Percentiles rank a stretch among this genome's conserved stretches.
Conservation (phyloP, 2,329 filamentous ascomycete species). For the Juglanconis juglandina region DNA sequence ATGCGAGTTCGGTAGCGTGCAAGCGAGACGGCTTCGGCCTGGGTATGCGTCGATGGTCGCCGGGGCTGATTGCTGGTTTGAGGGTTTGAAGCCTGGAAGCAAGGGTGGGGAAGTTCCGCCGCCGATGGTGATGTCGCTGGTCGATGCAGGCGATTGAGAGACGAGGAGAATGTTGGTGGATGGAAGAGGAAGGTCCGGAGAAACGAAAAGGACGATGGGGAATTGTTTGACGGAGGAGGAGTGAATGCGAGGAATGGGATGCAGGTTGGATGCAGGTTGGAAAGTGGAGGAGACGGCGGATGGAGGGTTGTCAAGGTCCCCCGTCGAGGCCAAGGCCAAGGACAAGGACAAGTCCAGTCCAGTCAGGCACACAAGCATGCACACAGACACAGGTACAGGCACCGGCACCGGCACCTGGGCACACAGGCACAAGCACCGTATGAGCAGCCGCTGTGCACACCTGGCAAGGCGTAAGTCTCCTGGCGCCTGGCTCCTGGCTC, state of each 20-base stretch:
- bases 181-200: not conserved
- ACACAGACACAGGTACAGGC: not conserved
- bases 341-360: not conserved
- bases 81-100: not conserved
- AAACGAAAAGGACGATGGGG: too few relatives aligned
- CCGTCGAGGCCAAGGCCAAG: not conserved
- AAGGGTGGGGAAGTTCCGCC: not conserved
- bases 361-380: not conserved
- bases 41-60: not conserved
- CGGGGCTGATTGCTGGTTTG: conserved; percentile 8
- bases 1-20: conserved; percentile 14
- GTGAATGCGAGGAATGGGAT: too few relatives aligned
- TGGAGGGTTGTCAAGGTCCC: not conserved
- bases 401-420: not conserved
- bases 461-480: too few relatives aligned
- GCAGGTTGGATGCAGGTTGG: too few relatives aligned
- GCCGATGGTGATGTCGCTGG: not conserved
- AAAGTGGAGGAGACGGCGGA: too few relatives aligned
- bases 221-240: too few relatives aligned
- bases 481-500: too few relatives aligned
- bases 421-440: not conserved
- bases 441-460: too few relatives aligned
- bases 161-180: not conserved
- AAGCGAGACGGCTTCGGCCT: conserved; percentile 12
- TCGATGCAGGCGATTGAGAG: conserved; percentile 2